Percentiles rank a stretch among this genome's conserved stretches.
Conservation (phyloP, 1,284 basidiomycete species). For the Athelia sp. region DNA sequence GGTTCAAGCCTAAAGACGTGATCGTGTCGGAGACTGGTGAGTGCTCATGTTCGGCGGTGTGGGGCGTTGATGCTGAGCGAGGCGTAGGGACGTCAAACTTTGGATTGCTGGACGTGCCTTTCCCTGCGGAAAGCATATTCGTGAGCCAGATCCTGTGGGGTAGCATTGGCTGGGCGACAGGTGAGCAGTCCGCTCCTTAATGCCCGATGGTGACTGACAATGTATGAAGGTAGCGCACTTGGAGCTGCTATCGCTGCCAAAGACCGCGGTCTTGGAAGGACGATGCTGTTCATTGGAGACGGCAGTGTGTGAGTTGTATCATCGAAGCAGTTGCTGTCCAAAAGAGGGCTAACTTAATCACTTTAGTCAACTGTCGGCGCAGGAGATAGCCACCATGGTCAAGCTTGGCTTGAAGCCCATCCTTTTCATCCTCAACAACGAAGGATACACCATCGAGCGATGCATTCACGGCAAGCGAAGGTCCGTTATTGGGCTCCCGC, state of each 20-base stretch:
- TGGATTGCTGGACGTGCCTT: slow-evolving; percentile 71
- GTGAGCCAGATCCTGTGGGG: slow-evolving; percentile 83
- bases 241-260: slow-evolving; percentile 78
- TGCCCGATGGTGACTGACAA: slow-evolving; percentile 19
- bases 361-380: slow-evolving; percentile 63
- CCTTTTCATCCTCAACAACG: slow-evolving; percentile 86
- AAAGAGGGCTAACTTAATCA: slow-evolving; percentile 1
- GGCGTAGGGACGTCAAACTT: slow-evolving; percentile 50
- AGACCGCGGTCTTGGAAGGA: slow-evolving; percentile 59
- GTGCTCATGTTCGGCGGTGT: not conserved
- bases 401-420: slow-evolving; percentile 66
- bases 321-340: not conserved
- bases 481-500: slow-evolving; percentile 12
- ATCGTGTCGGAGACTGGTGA: slow-evolving; percentile 81
- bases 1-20: slow-evolving; percentile 76
- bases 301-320: slow-evolving; percentile 55
- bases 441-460: slow-evolving; percentile 86
- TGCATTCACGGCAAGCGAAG: slow-evolving; percentile 64
- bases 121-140: slow-evolving; percentile 65
- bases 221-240: slow-evolving; percentile 40
- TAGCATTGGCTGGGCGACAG: slow-evolving; percentile 84
- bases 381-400: slow-evolving; percentile 79
- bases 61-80: not conserved
- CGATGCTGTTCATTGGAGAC: slow-evolving; percentile 86
- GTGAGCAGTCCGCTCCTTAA: slow-evolving; percentile 32